Conservation (phyloP, 2,329 filamentous ascomycete genomes). For the Ophiostoma novo-ulmi region DNA sequence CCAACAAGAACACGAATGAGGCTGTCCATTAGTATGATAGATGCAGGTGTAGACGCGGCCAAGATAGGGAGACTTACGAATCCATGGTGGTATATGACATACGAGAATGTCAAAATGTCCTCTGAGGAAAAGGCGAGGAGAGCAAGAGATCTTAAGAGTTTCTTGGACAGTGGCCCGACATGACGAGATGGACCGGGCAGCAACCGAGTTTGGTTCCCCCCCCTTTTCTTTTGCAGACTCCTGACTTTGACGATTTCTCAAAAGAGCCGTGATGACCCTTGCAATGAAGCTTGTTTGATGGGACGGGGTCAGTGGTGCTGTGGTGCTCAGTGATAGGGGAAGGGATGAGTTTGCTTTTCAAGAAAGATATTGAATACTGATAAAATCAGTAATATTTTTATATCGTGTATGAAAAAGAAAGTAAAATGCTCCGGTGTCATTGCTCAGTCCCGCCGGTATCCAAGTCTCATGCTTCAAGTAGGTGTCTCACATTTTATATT, state of each 20-base stretch:
- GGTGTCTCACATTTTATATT: not conserved
- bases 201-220: not conserved
- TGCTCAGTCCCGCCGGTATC: not conserved
- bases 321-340: not conserved
- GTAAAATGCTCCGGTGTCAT: not conserved
- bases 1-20: conserved; percentile 34
- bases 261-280: not conserved
- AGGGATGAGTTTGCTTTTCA: not conserved
- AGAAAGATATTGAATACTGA: not conserved
- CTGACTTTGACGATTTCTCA: too few species aligned
- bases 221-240: conserved; percentile 12
- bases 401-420: not conserved
- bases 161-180: not conserved
- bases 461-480: not conserved
- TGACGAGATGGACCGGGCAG: not conserved
- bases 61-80: not conserved
- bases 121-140: not conserved
- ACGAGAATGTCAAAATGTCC: not conserved
- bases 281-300: conserved; percentile 11
- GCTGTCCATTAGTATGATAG: not conserved
- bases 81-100: not conserved
- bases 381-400: not conserved
- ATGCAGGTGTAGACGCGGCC: not conserved
- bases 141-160: conserved; percentile 6
- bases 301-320: not conserved